Base-by-base conservation (phyloP, 176 grass and related monocot species). In the Juncus effusus region DNA sequence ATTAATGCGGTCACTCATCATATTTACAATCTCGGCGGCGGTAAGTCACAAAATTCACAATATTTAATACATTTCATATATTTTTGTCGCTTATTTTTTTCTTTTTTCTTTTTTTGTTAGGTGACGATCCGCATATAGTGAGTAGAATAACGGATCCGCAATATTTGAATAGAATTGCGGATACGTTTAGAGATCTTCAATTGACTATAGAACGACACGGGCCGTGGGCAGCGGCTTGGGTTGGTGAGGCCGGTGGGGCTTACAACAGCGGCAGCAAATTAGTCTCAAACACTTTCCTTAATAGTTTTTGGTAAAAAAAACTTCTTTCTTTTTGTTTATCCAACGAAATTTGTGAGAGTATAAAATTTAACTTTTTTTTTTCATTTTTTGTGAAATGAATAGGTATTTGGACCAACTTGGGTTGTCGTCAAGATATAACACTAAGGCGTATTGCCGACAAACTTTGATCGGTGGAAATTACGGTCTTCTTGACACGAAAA, bases 351-450 rank as follows among this genome's bases (percentile, higher is more conserved):
- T n/a, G n/a, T n/a, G n/a, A n/a, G n/a, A 47, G 4, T 16, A 44
- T 4, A 13, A 54, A 54, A 54, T 52, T 16, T 38, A 64, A 38
- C 3, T 6, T 67, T 51, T 4, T 47, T 62, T 77, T 74, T 64
- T 61, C 40, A 72, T 56, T 0, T 74, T 78, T 66, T 14, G 40
- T 40, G 28, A 64, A 73, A 70, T 35, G 52, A 75, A 73, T 64
- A 99, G 94, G 94, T 99, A 99, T 61, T 79, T 99, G 59, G 94
- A 99, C 86, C 88, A 99, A 70, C 78, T 99, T 38, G 94, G 94
- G 11, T 74, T 93, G 60, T 78, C 94, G 59, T 83, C 94, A 39
- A 99, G 84, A 75, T 99, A 99, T 79, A 77, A 93, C 54, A 89
- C 88, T 10, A 93, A 84, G 81, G 88, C 83, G n/a, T 94, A 99